phyloP scores from a whole-genome alignment of 176 grass and related monocot species.

The Themeda triandra region DNA sequence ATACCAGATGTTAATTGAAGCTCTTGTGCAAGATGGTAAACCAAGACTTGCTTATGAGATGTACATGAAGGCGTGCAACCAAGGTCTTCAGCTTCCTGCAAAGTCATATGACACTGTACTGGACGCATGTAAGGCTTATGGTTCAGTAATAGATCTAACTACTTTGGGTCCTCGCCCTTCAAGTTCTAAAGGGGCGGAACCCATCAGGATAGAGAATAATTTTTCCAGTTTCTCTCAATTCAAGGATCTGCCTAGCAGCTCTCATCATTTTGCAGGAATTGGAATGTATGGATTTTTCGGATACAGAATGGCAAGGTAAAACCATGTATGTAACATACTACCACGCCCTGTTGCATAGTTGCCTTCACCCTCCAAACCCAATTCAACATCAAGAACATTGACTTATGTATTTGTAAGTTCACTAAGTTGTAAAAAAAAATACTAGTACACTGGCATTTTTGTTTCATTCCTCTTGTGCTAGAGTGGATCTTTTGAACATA shows the following conservation, averaged over 20 bases:
- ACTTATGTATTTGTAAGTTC: conserved; percentile 16
- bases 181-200: conserved; percentile 23
- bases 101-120: conserved; percentile 67
- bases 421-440: neutral
- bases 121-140: conserved; percentile 45
- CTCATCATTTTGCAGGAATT: conserved; percentile 27
- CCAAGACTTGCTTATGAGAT: conserved; percentile 79
- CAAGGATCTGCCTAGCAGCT: conserved; percentile 26
- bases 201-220: conserved; percentile 17
- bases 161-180: conserved; percentile 43
- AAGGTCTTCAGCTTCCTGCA: conserved; percentile 59
- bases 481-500: neutral
- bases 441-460: neutral
- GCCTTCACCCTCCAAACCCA: neutral
- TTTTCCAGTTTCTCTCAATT: conserved; percentile 29
- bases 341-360: conserved; percentile 8
- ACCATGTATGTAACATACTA: neutral
- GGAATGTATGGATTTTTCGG: conserved; percentile 25
- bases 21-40: conserved; percentile 70
- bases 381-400: neutral
- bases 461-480: neutral
- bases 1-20: conserved; percentile 73
- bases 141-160: conserved; percentile 41
- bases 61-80: conserved; percentile 53
- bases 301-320: conserved; percentile 30